Conservation (phyloP, 208 protist genomes). For the Endotrypanum monterogeii region DNA sequence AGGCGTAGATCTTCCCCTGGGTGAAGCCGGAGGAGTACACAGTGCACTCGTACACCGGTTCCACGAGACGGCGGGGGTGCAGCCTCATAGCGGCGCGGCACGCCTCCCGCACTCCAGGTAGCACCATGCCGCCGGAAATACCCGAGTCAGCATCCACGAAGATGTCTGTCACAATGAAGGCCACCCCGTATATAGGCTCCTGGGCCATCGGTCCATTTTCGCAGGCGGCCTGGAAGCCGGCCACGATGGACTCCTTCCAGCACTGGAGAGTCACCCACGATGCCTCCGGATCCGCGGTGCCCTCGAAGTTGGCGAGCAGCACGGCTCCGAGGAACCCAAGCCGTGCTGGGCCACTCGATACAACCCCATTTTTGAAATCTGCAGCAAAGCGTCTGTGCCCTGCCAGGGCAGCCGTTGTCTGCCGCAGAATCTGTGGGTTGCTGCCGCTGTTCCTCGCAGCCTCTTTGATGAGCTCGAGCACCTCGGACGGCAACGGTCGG, state of each 20-base stretch:
- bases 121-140: slow-evolving; percentile 91
- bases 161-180: slow-evolving; percentile 81
- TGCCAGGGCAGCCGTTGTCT: slow-evolving; percentile 37
- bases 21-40: slow-evolving; percentile 92
- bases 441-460: slow-evolving; percentile 71
- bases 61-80: slow-evolving; percentile 93
- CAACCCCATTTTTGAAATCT: slow-evolving; percentile 47
- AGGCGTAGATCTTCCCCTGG: slow-evolving; percentile 89
- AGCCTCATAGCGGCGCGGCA: slow-evolving; percentile 93
- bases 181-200: slow-evolving; percentile 96
- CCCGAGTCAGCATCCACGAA: slow-evolving; percentile 40
- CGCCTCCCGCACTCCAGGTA: slow-evolving; percentile 93
- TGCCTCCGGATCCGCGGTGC: slow-evolving; percentile 24
- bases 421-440: slow-evolving; percentile 43
- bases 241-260: slow-evolving; percentile 88
- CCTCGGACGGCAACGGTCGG: slow-evolving; percentile 65
- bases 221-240: slow-evolving; percentile 96
- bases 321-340: slow-evolving; percentile 75
- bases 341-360: slow-evolving; percentile 64
- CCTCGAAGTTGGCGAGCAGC: slow-evolving; percentile 72
- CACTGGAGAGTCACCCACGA: slow-evolving; percentile 42
- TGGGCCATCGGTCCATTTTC: slow-evolving; percentile 97
- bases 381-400: slow-evolving; percentile 63
- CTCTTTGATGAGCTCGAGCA: slow-evolving; percentile 75
- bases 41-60: slow-evolving; percentile 97